Evolutionary conservation across 192 early-diverging fungal genomes (phyloP).

Genomic region (Dissophora globulifera): DNA sequence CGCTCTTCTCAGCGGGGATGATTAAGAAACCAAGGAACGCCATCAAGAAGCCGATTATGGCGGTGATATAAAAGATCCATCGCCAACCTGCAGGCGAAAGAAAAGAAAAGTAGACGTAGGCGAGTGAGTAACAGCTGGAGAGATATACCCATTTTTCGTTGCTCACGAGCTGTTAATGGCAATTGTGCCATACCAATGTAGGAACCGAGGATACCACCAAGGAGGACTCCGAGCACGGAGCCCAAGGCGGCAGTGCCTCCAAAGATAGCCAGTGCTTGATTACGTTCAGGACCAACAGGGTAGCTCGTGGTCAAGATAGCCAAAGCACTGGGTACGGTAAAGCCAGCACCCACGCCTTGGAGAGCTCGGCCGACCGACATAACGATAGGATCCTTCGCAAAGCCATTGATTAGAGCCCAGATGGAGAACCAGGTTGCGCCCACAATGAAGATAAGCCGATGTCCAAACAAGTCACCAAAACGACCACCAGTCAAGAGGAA

Average conservation of each 20-base stretch:
- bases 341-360: slow-evolving; percentile 50
- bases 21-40: slow-evolving; percentile 27
- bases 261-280: slow-evolving; percentile 30
- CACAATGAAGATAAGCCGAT: slow-evolving; percentile 36
- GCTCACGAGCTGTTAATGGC: too few relatives aligned
- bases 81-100: slow-evolving; percentile 27
- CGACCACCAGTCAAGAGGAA: slow-evolving; percentile 48
- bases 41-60: slow-evolving; percentile 29
- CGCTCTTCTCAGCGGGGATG: slow-evolving; percentile 23
- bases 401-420: slow-evolving; percentile 41
- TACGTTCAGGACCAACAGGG: slow-evolving; percentile 36
- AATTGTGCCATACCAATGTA: not conserved
- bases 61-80: slow-evolving; percentile 55
- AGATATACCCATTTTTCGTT: too few relatives aligned
- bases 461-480: slow-evolving; percentile 51
- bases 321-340: slow-evolving; percentile 52
- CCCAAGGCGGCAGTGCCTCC: slow-evolving; percentile 45
- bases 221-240: slow-evolving; percentile 32
- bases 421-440: slow-evolving; percentile 47
- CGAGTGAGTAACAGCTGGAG: too few relatives aligned
- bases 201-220: slow-evolving; percentile 42
- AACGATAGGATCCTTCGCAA: slow-evolving; percentile 28
- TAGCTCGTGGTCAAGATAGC: slow-evolving; percentile 48
- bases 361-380: slow-evolving; percentile 47
- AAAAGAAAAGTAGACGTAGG: not conserved